Base-by-base conservation (phyloP, 2,329 filamentous ascomycete species). In the Epichloe baconii region DNA sequence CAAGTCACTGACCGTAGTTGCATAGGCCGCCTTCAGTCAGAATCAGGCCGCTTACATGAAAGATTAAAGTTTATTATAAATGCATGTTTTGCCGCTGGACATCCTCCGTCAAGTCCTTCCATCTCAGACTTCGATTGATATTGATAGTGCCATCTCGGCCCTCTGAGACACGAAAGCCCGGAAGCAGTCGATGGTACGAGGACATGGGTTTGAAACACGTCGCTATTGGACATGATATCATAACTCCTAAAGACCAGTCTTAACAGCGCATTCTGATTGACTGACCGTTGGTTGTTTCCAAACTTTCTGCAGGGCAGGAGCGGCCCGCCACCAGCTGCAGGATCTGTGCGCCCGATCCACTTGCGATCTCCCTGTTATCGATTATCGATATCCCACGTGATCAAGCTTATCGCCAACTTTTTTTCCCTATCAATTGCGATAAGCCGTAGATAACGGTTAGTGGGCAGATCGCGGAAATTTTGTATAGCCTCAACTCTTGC, bases 401-500 rank as follows among this genome's bases (percentile, higher is more conserved):
- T 51, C 19, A 15, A 10, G 44, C 53, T 59, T 61, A 62, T 61
- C 58, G 52, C 51, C 52, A 48, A 55, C 54, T 60, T 64, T 66
- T 60, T 64, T 59, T 58, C 4, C 19, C 19, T 21, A 21, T 56
- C 36, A 12, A 12, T 48, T 36, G 42, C 51, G 54, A 56, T 56
- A 54, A 52, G 47, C 47, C 17, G 15, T 23, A 34, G n/a, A 31
- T 31, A 19, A 31, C 15, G 15, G 15, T 19, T 48, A 38, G 54
- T 51, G 46, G 48, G 53, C 52, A 31, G 45, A 7, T n/a, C n/a
- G 43, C 37, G 43, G 50, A 52, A 52, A 48, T 52, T 50, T 57
- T 55, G 45, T 58, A 62, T 62, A 61, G 59, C 60, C 55, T 66
- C 62, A 59, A 57, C 54, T 56, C 54, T 51, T 53, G 54, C 34